Conservation (phyloP, 192 early-diverging fungal genomes). For the Backusella liffmaniae region DNA sequence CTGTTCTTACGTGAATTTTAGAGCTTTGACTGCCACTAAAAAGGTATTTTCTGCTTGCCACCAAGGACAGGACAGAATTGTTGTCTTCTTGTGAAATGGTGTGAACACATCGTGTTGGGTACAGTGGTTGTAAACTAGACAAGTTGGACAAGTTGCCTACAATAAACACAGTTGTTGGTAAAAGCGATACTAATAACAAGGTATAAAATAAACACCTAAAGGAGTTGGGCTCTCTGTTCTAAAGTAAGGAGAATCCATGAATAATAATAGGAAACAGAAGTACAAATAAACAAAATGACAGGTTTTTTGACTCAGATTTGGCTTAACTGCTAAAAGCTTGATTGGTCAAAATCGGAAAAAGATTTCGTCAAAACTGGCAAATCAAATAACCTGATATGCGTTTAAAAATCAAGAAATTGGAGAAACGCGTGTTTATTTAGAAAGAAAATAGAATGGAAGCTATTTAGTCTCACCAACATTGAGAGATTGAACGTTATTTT, state of each 20-base stretch:
- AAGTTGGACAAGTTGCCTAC: slow-evolving; percentile 28
- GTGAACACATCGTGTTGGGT: slow-evolving; percentile 40
- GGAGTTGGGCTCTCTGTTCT: slow-evolving; percentile 14
- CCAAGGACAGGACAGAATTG: slow-evolving; percentile 61
- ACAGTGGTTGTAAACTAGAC: slow-evolving; percentile 15
- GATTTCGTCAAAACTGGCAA: too few species aligned
- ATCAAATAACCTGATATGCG: too few species aligned
- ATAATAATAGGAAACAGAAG: background rate
- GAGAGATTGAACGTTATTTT: background rate
- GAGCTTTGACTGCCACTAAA: slow-evolving; percentile 70
- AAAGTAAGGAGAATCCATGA: slow-evolving; percentile 2
- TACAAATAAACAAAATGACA: background rate
- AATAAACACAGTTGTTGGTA: background rate
- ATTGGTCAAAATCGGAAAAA: too few species aligned
- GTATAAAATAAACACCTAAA: background rate
- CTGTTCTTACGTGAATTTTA: slow-evolving; percentile 56
- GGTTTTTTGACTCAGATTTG: too few species aligned
- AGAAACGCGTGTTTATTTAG: background rate
- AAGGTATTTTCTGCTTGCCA: slow-evolving; percentile 52
- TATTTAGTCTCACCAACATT: background rate
- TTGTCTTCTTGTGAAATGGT: slow-evolving; percentile 53
- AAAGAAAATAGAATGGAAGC: background rate
- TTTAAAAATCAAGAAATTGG: too few species aligned
- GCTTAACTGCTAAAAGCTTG: too few species aligned
- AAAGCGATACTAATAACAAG: background rate